Percentiles rank a stretch among this genome's conserved stretches.
These are phyloP conservation scores for Cryptococcus sp. DNA, from an alignment of 1,284 basidiomycete species.

Conservation along the genomic window DNA sequence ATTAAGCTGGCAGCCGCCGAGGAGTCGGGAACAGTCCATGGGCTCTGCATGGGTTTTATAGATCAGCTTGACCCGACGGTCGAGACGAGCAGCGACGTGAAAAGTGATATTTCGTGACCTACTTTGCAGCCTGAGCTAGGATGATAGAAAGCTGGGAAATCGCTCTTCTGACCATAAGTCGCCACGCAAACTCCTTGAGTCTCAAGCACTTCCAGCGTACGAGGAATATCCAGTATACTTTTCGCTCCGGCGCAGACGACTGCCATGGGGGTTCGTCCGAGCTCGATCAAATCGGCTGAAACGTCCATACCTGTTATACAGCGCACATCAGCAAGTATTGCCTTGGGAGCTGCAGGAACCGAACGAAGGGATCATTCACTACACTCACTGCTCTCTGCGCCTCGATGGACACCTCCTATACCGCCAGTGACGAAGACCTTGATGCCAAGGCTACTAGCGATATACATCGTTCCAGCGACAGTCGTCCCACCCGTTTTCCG, in stretches of 20 bases:
- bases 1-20: slow-evolving; percentile 67
- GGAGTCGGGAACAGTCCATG: slow-evolving; percentile 66
- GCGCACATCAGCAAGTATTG: neutral
- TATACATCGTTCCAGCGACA: slow-evolving; percentile 81
- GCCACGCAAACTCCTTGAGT: slow-evolving; percentile 92
- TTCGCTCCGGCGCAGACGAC: slow-evolving; percentile 94
- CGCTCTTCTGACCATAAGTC: slow-evolving; percentile 69
- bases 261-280: slow-evolving; percentile 75
- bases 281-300: slow-evolving; percentile 84
- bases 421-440: slow-evolving; percentile 62
- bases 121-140: slow-evolving; percentile 81
- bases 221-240: slow-evolving; percentile 89
- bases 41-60: slow-evolving; percentile 58
- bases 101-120: slow-evolving; percentile 10
- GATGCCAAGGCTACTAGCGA: slow-evolving; percentile 79
- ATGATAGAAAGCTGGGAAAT: slow-evolving; percentile 95
- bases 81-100: too few relatives aligned
- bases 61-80: neutral
- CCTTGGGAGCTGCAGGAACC: neutral
- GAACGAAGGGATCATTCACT: neutral
- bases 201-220: slow-evolving; percentile 96
- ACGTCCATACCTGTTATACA: slow-evolving; percentile 77
- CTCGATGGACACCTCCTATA: slow-evolving; percentile 78
- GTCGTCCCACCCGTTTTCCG: slow-evolving; percentile 84
- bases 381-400: slow-evolving; percentile 75